These are phyloP conservation scores for Jatropha multifida DNA, from an alignment of 441 rosid species.

Conservation along the genomic window DNA sequence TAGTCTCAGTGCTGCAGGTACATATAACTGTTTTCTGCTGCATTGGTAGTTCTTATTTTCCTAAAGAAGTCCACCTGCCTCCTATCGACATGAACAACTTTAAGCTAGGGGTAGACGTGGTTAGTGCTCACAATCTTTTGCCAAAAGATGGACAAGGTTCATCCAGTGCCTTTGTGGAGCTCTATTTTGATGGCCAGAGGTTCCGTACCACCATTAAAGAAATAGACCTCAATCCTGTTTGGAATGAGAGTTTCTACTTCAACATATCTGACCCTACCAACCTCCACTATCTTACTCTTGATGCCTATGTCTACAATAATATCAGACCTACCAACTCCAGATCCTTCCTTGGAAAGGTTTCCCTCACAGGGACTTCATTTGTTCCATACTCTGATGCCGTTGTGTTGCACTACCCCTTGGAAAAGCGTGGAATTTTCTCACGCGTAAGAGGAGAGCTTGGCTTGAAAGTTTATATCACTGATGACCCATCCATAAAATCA, in stretches of 20 bases:
- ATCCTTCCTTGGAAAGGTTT: slow-evolving; percentile 80
- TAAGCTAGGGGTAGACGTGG: slow-evolving; percentile 84
- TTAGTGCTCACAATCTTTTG: slow-evolving; percentile 86
- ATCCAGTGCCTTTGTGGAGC: slow-evolving; percentile 79
- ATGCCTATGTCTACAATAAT: slow-evolving; percentile 61
- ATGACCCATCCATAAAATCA: slow-evolving; percentile 66
- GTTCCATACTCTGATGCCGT: slow-evolving; percentile 85
- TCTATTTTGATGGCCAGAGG: slow-evolving; percentile 80
- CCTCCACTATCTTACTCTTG: slow-evolving; percentile 74
- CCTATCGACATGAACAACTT: slow-evolving; percentile 58
- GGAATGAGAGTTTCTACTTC: slow-evolving; percentile 97
- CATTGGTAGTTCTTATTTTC: slow-evolving; percentile 9
- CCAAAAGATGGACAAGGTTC: slow-evolving; percentile 96
- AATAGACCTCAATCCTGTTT: slow-evolving; percentile 85
- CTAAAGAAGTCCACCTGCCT: slow-evolving; percentile 16
- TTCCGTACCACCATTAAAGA: slow-evolving; percentile 86
- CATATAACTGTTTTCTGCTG: slow-evolving; percentile 15
- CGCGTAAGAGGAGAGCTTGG: slow-evolving; percentile 95
- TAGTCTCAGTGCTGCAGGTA: slow-evolving; percentile 30
- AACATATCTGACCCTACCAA: slow-evolving; percentile 83
- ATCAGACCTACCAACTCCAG: slow-evolving; percentile 60
- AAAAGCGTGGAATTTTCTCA: slow-evolving; percentile 83
- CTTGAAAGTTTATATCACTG: slow-evolving; percentile 75
- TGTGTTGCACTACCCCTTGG: slow-evolving; percentile 84
- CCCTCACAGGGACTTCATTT: slow-evolving; percentile 75